Conservation (phyloP, 768 basidiomycete genomes). For the Podaxis sp. region DNA sequence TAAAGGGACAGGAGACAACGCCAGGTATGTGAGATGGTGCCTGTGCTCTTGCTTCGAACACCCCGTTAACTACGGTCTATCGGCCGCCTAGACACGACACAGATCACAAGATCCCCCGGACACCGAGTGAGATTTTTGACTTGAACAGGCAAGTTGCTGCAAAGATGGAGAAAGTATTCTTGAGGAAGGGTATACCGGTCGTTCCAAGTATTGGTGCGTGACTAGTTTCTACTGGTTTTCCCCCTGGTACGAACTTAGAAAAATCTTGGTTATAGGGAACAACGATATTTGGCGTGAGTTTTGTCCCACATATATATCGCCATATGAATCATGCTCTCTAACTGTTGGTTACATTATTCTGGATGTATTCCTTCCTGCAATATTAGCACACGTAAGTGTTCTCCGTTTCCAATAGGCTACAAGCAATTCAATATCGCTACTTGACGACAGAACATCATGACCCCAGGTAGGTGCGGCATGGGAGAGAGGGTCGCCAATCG, state of each 20-base stretch:
- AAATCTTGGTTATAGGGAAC: conserved; percentile 50
- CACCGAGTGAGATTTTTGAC: conserved; percentile 72
- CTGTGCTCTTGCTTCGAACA: too few species aligned
- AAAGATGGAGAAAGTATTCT: conserved; percentile 74
- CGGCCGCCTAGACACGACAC: conserved; percentile 67
- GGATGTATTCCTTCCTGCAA: not conserved
- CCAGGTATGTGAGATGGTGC: conserved; percentile 38
- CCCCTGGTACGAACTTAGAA: not conserved
- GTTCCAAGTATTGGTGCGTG: conserved; percentile 69
- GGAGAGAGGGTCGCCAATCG: not conserved
- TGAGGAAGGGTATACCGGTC: conserved; percentile 65
- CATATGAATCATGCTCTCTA: conserved; percentile 16
- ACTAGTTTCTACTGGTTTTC: not conserved
- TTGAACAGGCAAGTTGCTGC: conserved; percentile 63
- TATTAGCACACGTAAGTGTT: conserved; percentile 13
- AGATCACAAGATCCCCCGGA: conserved; percentile 77
- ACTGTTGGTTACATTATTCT: conserved; percentile 1
- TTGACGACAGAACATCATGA: conserved; percentile 55
- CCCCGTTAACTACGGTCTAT: not conserved
- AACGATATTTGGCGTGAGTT: conserved; percentile 87
- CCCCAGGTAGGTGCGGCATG: conserved; percentile 39
- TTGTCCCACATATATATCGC: not conserved
- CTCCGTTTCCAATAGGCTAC: not conserved
- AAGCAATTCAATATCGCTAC: conserved; percentile 13
- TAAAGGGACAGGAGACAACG: conserved; percentile 75